Base-by-base conservation (phyloP, 805 yeast genomes). In the Candida nitratophila region DNA sequence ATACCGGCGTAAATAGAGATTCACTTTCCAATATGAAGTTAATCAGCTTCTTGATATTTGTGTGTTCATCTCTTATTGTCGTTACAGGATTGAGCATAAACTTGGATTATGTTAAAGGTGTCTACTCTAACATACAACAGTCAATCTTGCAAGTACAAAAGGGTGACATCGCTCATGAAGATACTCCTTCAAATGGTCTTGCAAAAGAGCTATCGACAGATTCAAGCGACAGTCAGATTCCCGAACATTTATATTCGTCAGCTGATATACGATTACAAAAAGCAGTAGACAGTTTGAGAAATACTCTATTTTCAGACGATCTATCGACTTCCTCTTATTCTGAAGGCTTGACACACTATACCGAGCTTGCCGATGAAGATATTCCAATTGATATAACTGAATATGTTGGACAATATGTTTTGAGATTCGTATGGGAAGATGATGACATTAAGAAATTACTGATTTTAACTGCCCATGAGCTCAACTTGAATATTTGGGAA, bases 401-500 rank as follows among this genome's bases (percentile, higher is more conserved):
- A 37, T 77, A 76, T 50, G 54, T 54, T 22, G 64, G 60, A 27
- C 68, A 74, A 29, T 60, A 63, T 39, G 80, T 79, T 16, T 52
- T 76, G 16, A 60, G 84, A 47, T 54, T 78, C 20, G 35, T 40
- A 10, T 68, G 65, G 59, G 42, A 50, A 1, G 47, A 54, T n/a
- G 43, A 53, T 16, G 41, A 42, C 2, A 47, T 52, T 17, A 47
- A 56, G 33, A 47, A 52, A 20, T 42, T 50, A 32, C 52, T 61
- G 4, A 39, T 69, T 2, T 36, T 45, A 40, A 32, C 50, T 7
- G 49, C 59, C 3, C 46, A 56, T n/a, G 41, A 51, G 22, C 38
- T 50, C 29, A 43, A 40, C 2, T 34, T 60, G 21, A 66, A 65
- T 37, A 55, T 71, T 4, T 83, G 90, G 90, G 77, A 72, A n/a